Conservation (phyloP, 2,329 filamentous ascomycete species). For the Ophiostoma montium region DNA sequence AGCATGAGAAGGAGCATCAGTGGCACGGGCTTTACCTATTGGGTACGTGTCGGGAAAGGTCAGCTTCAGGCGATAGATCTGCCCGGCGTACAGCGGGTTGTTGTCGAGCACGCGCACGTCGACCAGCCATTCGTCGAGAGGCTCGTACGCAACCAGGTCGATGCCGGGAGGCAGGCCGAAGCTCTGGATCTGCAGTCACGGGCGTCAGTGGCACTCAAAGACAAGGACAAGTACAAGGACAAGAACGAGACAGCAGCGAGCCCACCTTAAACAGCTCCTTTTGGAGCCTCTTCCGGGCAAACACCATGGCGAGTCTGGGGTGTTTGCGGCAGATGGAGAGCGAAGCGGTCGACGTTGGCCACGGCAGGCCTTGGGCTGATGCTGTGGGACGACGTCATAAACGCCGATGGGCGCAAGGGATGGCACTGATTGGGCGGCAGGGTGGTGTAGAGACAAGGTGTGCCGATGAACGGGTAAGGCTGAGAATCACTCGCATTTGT, state of each 20-base stretch:
- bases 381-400: too few species aligned
- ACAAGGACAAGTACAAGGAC: too few species aligned
- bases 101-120: constrained; percentile 82
- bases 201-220: too few species aligned
- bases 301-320: background rate
- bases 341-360: too few species aligned
- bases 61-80: constrained; percentile 78
- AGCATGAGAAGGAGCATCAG: background rate
- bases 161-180: constrained; percentile 52
- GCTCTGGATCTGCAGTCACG: constrained; percentile 32
- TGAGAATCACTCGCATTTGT: too few species aligned
- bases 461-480: too few species aligned
- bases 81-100: constrained; percentile 73
- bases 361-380: too few species aligned
- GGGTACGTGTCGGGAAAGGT: constrained; percentile 74
- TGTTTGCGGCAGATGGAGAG: too few species aligned
- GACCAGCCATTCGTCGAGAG: constrained; percentile 80
- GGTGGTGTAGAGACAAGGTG: too few species aligned
- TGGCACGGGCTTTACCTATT: constrained; percentile 51
- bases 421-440: too few species aligned
- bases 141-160: constrained; percentile 63
- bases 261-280: background rate
- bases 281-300: background rate
- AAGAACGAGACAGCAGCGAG: too few species aligned
- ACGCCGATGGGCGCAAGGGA: too few species aligned